phyloP scores from a whole-genome alignment of 2,329 filamentous ascomycete genomes.

The Ceratocystis huliohia region DNA sequence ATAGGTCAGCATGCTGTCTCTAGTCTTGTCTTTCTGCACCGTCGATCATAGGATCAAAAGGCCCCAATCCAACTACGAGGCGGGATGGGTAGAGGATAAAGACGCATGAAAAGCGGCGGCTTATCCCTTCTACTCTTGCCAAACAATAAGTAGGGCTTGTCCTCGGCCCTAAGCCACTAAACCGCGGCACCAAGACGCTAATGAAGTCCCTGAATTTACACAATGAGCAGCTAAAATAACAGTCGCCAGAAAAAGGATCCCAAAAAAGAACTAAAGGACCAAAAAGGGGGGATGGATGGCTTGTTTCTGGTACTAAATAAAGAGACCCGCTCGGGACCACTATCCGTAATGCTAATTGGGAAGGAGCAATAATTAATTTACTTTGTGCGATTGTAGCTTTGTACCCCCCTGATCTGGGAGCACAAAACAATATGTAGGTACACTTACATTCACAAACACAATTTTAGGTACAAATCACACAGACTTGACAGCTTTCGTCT shows the following conservation, averaged over 20 bases:
- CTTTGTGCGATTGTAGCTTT: neutral
- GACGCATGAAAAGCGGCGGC: neutral
- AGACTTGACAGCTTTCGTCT: conserved; percentile 16
- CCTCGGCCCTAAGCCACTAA: too few relatives aligned
- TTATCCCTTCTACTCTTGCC: neutral
- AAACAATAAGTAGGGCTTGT: too few relatives aligned
- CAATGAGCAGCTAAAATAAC: neutral
- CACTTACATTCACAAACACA: neutral
- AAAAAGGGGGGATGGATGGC: neutral
- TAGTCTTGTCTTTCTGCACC: neutral
- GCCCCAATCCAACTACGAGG: neutral
- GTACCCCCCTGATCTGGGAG: neutral
- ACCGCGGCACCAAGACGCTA: too few relatives aligned
- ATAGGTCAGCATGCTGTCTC: neutral
- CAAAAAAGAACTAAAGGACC: neutral
- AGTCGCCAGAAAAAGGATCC: neutral
- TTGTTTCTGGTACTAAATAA: neutral
- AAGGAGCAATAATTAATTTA: neutral
- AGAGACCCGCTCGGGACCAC: conserved; percentile 9
- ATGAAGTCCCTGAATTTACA: neutral
- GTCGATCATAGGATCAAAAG: conserved; percentile 8
- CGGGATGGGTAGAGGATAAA: neutral
- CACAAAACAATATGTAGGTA: neutral
- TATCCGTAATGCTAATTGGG: neutral
- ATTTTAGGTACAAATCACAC: neutral